A percentile compares a stretch with the other conserved stretches of the same genome.
Conservation (phyloP, 2,329 filamentous ascomycete species). For the Emericellopsis cladophorae region DNA sequence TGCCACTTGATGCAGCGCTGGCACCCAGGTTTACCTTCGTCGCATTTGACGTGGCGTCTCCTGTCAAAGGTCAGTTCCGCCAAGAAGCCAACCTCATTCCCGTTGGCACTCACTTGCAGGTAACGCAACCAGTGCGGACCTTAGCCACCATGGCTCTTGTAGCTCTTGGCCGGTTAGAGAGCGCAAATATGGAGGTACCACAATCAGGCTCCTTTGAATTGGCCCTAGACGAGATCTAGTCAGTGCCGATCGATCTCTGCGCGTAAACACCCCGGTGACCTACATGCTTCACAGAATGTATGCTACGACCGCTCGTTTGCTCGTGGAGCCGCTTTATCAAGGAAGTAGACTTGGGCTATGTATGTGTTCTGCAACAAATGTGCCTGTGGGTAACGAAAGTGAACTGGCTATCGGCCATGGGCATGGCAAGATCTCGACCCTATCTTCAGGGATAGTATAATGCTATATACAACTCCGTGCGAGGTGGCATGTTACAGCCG, state of each 20-base stretch:
- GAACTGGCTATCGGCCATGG: too few relatives aligned
- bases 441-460: too few relatives aligned
- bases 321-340: too few relatives aligned
- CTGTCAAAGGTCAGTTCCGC: constrained; percentile 5
- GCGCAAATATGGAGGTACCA: constrained; percentile 13
- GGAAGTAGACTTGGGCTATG: too few relatives aligned
- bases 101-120: constrained; percentile 14
- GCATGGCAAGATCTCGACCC: too few relatives aligned
- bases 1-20: constrained; percentile 17
- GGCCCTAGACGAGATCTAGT: not conserved
- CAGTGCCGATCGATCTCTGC: not conserved
- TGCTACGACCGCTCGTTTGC: too few relatives aligned
- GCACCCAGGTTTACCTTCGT: constrained; percentile 16
- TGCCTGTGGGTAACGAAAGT: too few relatives aligned
- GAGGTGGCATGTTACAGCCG: too few relatives aligned
- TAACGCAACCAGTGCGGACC: constrained; percentile 14
- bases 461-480: too few relatives aligned
- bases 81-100: not conserved
- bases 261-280: not conserved
- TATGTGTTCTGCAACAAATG: too few relatives aligned
- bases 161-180: constrained; percentile 14
- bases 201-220: constrained; percentile 6
- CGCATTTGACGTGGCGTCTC: constrained; percentile 18
- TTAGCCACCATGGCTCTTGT: constrained; percentile 14
- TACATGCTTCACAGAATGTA: not conserved